These are phyloP conservation scores for Guadua angustifolia DNA, from an alignment of 176 grass and related monocot species.

Conservation along the genomic window DNA sequence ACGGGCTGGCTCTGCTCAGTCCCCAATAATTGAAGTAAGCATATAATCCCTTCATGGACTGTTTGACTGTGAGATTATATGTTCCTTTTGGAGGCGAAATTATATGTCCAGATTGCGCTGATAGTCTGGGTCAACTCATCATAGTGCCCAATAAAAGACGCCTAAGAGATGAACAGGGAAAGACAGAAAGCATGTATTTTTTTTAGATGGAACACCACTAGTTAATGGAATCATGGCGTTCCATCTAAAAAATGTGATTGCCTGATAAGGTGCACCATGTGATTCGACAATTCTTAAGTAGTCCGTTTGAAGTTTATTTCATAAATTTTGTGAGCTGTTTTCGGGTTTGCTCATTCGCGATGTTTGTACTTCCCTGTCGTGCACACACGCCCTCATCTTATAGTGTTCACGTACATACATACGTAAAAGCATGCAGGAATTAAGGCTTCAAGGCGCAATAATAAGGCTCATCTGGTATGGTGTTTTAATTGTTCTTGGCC, in stretches of 20 bases:
- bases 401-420: not conserved
- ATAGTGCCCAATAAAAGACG: not conserved
- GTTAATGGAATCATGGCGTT: too few species aligned
- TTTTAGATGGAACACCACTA: not conserved
- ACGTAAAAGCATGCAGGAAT: not conserved
- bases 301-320: not conserved
- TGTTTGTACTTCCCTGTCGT: not conserved
- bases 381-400: not conserved
- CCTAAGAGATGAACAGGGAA: not conserved
- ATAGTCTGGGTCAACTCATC: not conserved
- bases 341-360: not conserved
- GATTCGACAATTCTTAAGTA: not conserved
- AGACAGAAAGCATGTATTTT: not conserved
- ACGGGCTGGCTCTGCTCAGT: not conserved
- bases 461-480: not conserved
- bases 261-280: not conserved
- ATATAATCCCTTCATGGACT: not conserved
- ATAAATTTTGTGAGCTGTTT: not conserved
- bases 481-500: not conserved
- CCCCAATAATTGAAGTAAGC: not conserved
- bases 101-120: not conserved
- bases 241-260: too few species aligned
- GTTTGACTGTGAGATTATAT: not conserved
- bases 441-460: not conserved
- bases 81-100: not conserved